These are phyloP conservation scores for Calvatia gigantea DNA, from an alignment of 768 basidiomycete species.

Conservation along the genomic window DNA sequence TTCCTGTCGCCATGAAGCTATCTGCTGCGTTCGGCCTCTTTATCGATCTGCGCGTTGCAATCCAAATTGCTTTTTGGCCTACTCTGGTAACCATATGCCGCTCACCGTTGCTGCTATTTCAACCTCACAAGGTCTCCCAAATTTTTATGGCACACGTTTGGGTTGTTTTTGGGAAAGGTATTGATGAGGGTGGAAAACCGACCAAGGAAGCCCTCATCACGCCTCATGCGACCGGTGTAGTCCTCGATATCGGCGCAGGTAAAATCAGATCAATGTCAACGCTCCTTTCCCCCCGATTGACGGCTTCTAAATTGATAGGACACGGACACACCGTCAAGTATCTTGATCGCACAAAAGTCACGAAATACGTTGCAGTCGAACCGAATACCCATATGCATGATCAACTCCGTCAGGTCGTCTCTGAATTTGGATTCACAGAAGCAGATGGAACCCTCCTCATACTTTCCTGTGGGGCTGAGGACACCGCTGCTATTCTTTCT, in stretches of 20 bases:
- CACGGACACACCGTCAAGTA: slow-evolving; percentile 63
- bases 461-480: slow-evolving; percentile 62
- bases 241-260: slow-evolving; percentile 72
- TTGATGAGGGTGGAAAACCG: slow-evolving; percentile 38
- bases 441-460: slow-evolving; percentile 51
- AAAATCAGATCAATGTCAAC: slow-evolving; percentile 3
- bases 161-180: slow-evolving; percentile 41
- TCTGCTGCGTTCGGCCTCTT: slow-evolving; percentile 38
- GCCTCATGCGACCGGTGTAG: slow-evolving; percentile 51
- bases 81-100: slow-evolving; percentile 39
- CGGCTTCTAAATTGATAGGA: slow-evolving; percentile 30
- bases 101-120: slow-evolving; percentile 42
- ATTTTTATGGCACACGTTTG: slow-evolving; percentile 61
- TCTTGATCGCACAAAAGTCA: slow-evolving; percentile 50
- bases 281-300: no score
- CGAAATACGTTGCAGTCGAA: slow-evolving; percentile 69
- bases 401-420: slow-evolving; percentile 46
- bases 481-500: slow-evolving; percentile 44
- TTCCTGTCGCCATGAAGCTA: slow-evolving; percentile 39
- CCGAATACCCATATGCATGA: slow-evolving; percentile 66
- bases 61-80: slow-evolving; percentile 37
- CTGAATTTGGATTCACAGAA: slow-evolving; percentile 49
- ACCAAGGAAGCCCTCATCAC: slow-evolving; percentile 49
- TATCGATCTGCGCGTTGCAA: slow-evolving; percentile 35
- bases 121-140: slow-evolving; percentile 41